Conservation (phyloP, 768 basidiomycete genomes). For the Austroboletus eburneus region DNA sequence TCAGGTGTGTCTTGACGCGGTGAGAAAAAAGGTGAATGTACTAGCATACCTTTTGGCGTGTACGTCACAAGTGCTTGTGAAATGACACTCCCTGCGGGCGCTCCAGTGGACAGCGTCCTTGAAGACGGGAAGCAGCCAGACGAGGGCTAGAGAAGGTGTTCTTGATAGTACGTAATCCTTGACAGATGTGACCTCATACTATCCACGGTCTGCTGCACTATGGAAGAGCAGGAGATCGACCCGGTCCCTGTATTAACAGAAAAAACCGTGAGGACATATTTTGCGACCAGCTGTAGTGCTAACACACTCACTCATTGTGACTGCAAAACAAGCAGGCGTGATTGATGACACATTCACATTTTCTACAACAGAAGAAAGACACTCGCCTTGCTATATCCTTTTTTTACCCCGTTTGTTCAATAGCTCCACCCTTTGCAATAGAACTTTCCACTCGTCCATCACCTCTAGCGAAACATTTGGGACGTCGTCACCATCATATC, state of each 20-base stretch:
- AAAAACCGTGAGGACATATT: not conserved
- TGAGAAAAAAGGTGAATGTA: conserved; percentile 30
- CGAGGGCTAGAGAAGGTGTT: conserved; percentile 50
- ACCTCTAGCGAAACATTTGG: not conserved
- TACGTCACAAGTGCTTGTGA: conserved; percentile 38
- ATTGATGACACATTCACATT: not conserved
- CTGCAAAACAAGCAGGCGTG: conserved; percentile 49
- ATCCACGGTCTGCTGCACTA: conserved; percentile 19
- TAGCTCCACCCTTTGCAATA: not conserved
- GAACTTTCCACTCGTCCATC: not conserved
- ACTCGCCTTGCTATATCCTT: conserved; percentile 36
- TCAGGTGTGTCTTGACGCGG: conserved; percentile 56
- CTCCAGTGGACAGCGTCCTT: conserved; percentile 64
- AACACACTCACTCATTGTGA: conserved; percentile 45
- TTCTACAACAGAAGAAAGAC: not conserved
- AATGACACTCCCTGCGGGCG: conserved; percentile 62
- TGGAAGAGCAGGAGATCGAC: conserved; percentile 51
- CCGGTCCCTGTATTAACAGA: conserved; percentile 44
- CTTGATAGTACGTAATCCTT: conserved; percentile 59
- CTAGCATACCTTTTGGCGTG: too few species aligned
- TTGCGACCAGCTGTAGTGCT: too few species aligned
- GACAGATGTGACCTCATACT: not conserved
- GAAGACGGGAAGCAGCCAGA: conserved; percentile 79
- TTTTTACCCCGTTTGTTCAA: not conserved
- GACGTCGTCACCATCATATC: not conserved